These are phyloP conservation scores for Rhodotorula sp. DNA, from an alignment of 1,284 basidiomycete genomes.

Conservation along the genomic window DNA sequence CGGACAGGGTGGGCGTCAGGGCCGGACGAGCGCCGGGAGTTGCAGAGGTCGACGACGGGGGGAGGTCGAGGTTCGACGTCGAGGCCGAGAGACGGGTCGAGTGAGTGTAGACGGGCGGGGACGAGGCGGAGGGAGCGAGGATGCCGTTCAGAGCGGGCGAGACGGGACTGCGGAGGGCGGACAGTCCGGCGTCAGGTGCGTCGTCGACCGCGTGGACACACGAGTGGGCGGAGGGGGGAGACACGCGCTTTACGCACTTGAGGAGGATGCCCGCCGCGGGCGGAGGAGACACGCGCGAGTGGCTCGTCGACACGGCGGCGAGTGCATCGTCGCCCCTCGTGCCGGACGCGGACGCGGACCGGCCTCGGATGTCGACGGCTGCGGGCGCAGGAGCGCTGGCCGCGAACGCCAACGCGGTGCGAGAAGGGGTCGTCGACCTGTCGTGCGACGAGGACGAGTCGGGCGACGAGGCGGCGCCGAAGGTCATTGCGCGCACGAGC, in stretches of 20 bases:
- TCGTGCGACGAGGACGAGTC: neutral
- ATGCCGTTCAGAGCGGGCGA: neutral
- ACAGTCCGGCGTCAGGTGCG: neutral
- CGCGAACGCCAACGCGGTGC: too few relatives aligned
- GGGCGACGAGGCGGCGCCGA: slow-evolving; percentile 17
- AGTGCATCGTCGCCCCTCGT: neutral
- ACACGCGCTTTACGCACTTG: too few relatives aligned
- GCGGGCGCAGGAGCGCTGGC: too few relatives aligned
- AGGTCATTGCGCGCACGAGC: slow-evolving; percentile 34
- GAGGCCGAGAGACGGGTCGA: neutral
- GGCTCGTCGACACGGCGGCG: slow-evolving; percentile 9
- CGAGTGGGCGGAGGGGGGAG: too few relatives aligned
- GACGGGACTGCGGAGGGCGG: neutral
- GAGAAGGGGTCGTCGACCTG: neutral
- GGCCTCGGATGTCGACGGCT: neutral
- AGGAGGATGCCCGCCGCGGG: slow-evolving; percentile 29
- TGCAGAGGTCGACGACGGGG: too few relatives aligned
- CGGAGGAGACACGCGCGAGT: neutral
- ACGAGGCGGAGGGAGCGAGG: neutral
- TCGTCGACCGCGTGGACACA: neutral
- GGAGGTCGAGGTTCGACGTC: neutral
- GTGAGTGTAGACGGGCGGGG: neutral
- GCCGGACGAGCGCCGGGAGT: neutral
- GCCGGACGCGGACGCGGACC: neutral
- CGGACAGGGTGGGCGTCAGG: neutral